These are phyloP conservation scores for Solanum chilense DNA, from an alignment of 257 asterid species.

Conservation along the genomic window DNA sequence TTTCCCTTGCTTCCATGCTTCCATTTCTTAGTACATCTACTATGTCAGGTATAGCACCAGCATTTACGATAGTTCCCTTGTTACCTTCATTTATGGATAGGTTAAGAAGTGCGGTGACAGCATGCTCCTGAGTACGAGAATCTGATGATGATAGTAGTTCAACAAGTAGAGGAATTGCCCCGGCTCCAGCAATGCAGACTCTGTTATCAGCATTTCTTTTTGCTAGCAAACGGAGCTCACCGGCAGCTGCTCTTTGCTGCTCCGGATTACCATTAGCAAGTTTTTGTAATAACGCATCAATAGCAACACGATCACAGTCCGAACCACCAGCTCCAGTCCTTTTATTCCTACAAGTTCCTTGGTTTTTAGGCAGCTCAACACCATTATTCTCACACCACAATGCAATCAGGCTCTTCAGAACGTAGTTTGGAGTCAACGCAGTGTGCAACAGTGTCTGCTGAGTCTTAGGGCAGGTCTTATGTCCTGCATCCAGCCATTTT, in stretches of 20 bases:
- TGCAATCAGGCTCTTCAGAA: constrained; percentile 80
- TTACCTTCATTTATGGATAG: constrained; percentile 71
- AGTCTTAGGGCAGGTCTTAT: constrained; percentile 94
- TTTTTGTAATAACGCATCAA: constrained; percentile 48
- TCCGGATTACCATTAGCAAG: constrained; percentile 63
- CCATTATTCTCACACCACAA: constrained; percentile 96
- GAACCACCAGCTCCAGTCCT: constrained; percentile 49
- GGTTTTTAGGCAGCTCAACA: constrained; percentile 77
- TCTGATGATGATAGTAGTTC: constrained; percentile 71
- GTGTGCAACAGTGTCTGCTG: constrained; percentile 85
- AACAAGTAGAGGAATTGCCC: constrained; percentile 80
- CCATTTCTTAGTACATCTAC: constrained; percentile 73
- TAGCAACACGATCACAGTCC: constrained; percentile 73
- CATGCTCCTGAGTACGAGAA: constrained; percentile 78
- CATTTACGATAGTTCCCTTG: constrained; percentile 73
- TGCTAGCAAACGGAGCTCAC: constrained; percentile 95
- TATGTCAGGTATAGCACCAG: constrained; percentile 86
- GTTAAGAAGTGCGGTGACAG: constrained; percentile 88
- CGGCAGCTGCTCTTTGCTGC: constrained; percentile 87
- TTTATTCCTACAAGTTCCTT: constrained; percentile 44
- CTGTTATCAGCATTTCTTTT: constrained; percentile 88
- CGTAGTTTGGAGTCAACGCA: constrained; percentile 97
- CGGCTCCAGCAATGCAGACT: constrained; percentile 89
- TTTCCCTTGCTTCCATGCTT: constrained; percentile 79
- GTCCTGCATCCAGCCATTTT: constrained; percentile 96